These are phyloP conservation scores for Peronospora tabacina DNA, from an alignment of 352 stramenopile species.

Conservation along the genomic window DNA sequence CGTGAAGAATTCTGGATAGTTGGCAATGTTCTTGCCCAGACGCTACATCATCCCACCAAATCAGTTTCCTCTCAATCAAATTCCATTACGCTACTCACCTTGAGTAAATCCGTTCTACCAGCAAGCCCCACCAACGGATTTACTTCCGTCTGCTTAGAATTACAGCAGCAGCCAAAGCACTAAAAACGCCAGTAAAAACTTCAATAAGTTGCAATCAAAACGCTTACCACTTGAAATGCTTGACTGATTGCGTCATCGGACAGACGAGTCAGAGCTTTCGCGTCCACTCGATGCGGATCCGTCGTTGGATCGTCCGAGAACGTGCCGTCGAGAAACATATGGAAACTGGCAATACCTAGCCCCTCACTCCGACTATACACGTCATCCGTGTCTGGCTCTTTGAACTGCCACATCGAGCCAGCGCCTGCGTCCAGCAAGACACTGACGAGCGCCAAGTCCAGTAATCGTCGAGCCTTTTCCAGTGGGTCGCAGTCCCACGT, in stretches of 20 bases:
- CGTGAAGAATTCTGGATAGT: conserved; percentile 69
- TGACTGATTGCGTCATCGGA: conserved; percentile 54
- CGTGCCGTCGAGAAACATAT: conserved; percentile 72
- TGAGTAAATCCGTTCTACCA: conserved; percentile 61
- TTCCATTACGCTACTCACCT: conserved; percentile 24
- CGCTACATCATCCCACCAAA: conserved; percentile 20
- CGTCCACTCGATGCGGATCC: conserved; percentile 50
- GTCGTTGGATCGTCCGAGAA: conserved; percentile 50
- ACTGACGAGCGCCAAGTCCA: conserved; percentile 73
- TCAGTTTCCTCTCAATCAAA: not conserved
- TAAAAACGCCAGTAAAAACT: not conserved
- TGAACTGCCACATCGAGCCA: conserved; percentile 60
- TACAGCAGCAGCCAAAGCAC: not conserved
- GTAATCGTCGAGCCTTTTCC: conserved; percentile 50
- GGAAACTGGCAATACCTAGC: conserved; percentile 71
- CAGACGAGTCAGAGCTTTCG: conserved; percentile 45
- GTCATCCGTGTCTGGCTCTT: conserved; percentile 58
- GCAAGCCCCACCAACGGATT: conserved; percentile 78
- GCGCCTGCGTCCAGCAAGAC: conserved; percentile 77
- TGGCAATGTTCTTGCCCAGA: conserved; percentile 59
- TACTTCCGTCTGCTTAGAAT: conserved; percentile 19
- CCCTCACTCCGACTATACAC: conserved; percentile 68
- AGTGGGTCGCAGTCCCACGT: conserved; percentile 41
- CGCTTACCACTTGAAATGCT: conserved; percentile 69
- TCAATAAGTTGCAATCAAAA: conserved; percentile 4